Evolutionary conservation across 768 basidiomycete species (phyloP), one percentile per base, ranked within the genome.

Genomic region (Lactifluus piperatus): DNA sequence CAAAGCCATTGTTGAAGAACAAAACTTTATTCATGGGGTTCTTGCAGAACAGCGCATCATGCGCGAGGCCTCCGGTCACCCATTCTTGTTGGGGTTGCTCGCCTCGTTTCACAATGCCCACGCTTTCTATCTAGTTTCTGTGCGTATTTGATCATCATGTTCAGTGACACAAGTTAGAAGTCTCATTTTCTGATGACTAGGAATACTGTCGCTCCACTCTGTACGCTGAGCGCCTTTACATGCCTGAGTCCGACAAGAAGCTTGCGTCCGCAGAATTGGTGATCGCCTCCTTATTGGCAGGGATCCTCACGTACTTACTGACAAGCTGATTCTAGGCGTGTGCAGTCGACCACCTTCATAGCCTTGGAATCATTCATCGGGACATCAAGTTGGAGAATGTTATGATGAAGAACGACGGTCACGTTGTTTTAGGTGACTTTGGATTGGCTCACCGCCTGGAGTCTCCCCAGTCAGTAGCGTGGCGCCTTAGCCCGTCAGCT

Each of bases 341-440:
- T 7, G 95, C 94, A 0, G 88, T 98, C 11, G 88, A 88, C 20
- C 92, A 93, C 71, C 79, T 97, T 16, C 97, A 99, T 70, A 80
- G 83, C 51, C 86, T 86, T 70, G 91, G 91, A 50, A 91, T 97
- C 66, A 90, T 98, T 3, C 97, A 99, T 70, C 83, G 97, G 20
- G 97, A 99, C 71, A 78, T 99, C 66, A 99, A 97, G 74, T 77
- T 98, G 57, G 94, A 97, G 76, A 97, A 97, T 67, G 88, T 95
- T 1, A 73, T 97, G 37, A 71, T 97, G 54, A 92, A 95, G 70
- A 90, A 93, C 67, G 81, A 84, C 32, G 90, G 93, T 68, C 82
- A 88, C 53, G 83, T 97, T 66, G 94, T 94, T 71, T 79, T 97
- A 9, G 91, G 92, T 2, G 94, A 97, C 71, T 89, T 97, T 69